Evolutionary conservation across 495 filamentous ascomycete genomes (phyloP), one percentile per base, ranked within the genome.

Genomic region (Jackrogersella minutella): DNA sequence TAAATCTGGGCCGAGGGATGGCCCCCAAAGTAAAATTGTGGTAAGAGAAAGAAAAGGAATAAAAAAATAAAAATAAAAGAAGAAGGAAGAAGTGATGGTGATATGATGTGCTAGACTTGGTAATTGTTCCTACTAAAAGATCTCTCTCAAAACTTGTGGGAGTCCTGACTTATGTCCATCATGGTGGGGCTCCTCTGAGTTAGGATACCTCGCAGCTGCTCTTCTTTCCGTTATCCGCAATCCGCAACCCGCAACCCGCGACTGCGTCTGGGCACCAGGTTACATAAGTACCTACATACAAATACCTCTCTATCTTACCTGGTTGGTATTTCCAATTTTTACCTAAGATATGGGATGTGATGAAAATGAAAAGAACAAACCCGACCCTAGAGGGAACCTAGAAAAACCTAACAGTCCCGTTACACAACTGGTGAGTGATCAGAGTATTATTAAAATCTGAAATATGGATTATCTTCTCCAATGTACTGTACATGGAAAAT

Each of bases 141-240:
- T 47, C 44, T 47, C 55, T 62, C 37, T 63, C 40, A 59, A 63
- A 64, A 63, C 59, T 55, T 68, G 66, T 64, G 66, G 59, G 59
- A 63, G 58, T 59, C 47, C 59, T 68, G 66, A 63, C 59, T 68
- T 68, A 68, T 68, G 64, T 60, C 49, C 54, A 68, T 64, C 66
- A 68, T 64, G 66, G 66, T 68, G 66, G 66, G 66, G 66, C 66
- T 54, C 17, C 55, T 21, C 22, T 53, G 14, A 19, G 19, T 21
- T 46, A 58, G 62, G 26, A 51, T 40, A 52, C 34, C 41, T n/a
- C 6, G 43, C 44, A 58, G 61, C 41, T n/a, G n/a, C n/a, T n/a
- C n/a, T n/a, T 47, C 56, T 50, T 44, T 49, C 56, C 57, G 47
- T 10, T 33, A 26, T 22, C 39, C 53, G 53, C 53, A 41, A 56